These are phyloP conservation scores for Castanospermum australe DNA, from an alignment of 306 rosid genomes.

Conservation along the genomic window DNA sequence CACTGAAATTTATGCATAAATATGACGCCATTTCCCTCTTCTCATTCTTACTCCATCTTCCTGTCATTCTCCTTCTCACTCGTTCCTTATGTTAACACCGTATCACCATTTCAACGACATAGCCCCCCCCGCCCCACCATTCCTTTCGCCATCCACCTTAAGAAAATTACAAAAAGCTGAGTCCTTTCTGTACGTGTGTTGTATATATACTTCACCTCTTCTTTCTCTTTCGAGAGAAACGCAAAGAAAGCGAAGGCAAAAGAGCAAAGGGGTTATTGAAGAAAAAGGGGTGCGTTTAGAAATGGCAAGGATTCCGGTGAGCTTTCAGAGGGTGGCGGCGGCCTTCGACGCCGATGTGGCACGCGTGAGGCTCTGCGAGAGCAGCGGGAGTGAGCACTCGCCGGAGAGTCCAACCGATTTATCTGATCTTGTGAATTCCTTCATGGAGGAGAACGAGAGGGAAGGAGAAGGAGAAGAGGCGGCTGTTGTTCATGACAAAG, in stretches of 20 bases:
- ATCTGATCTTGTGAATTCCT: conserved; percentile 76
- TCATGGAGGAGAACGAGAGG: conserved; percentile 54
- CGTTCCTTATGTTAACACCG: conserved; percentile 31
- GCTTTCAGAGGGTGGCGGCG: conserved; percentile 65
- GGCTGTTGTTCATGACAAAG: not conserved
- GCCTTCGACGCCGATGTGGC: conserved; percentile 63
- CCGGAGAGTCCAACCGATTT: conserved; percentile 57
- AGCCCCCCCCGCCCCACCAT: not conserved
- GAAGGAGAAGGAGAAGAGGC: not conserved
- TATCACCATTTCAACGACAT: conserved; percentile 43
- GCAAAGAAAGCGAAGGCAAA: not conserved
- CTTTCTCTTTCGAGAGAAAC: not conserved
- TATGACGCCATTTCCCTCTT: conserved; percentile 32
- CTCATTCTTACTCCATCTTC: conserved; percentile 19
- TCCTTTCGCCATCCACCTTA: not conserved
- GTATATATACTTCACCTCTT: not conserved
- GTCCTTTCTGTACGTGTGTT: not conserved
- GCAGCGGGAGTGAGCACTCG: conserved; percentile 90
- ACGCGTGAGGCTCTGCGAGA: conserved; percentile 54
- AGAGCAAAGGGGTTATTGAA: no score
- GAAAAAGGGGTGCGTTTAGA: not conserved
- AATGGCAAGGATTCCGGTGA: conserved; percentile 42
- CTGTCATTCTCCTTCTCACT: not conserved
- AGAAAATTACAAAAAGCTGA: not conserved
- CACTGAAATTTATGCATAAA: conserved; percentile 22